These are phyloP conservation scores for Diddensiella santjacobensis DNA, from an alignment of 805 yeast genomes.

Conservation along the genomic window DNA sequence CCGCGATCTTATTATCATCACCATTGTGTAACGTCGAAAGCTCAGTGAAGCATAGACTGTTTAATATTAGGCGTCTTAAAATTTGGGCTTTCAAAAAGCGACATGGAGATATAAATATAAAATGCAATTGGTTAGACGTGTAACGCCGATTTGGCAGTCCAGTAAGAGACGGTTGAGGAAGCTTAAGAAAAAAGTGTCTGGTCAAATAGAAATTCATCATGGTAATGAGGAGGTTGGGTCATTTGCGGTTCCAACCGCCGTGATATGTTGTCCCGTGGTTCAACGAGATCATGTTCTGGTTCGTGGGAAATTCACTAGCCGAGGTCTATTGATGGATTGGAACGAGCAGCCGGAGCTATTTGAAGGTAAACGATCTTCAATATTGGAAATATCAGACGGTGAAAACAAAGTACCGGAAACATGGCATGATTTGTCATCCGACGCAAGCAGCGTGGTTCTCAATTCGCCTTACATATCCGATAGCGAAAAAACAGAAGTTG, in stretches of 20 bases:
- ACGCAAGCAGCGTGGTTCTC: background rate
- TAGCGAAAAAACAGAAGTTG: slow-evolving; percentile 13
- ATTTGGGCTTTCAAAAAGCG: too few species aligned
- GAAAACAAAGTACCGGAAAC: background rate
- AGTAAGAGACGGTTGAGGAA: slow-evolving; percentile 3
- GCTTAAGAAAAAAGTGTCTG: background rate
- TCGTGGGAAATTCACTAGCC: slow-evolving; percentile 8
- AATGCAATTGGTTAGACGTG: background rate
- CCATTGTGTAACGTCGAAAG: too few species aligned
- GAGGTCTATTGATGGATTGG: slow-evolving; percentile 6
- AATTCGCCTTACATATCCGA: slow-evolving; percentile 1
- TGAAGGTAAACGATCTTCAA: slow-evolving; percentile 1
- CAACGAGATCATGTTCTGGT: slow-evolving; percentile 4
- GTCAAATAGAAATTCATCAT: background rate
- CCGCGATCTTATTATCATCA: too few species aligned
- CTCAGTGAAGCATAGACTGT: too few species aligned
- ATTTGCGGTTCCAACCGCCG: background rate
- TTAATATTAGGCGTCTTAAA: too few species aligned
- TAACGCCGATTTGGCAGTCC: slow-evolving; percentile 1
- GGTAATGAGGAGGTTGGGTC: background rate
- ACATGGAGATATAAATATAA: background rate
- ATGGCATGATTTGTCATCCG: slow-evolving; percentile 1
- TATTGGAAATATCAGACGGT: background rate
- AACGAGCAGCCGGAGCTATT: slow-evolving; percentile 7
- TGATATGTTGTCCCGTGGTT: slow-evolving; percentile 3